These are phyloP conservation scores for Rutstroemia sp. DNA, from an alignment of 2,329 filamentous ascomycete species.

Conservation along the genomic window DNA sequence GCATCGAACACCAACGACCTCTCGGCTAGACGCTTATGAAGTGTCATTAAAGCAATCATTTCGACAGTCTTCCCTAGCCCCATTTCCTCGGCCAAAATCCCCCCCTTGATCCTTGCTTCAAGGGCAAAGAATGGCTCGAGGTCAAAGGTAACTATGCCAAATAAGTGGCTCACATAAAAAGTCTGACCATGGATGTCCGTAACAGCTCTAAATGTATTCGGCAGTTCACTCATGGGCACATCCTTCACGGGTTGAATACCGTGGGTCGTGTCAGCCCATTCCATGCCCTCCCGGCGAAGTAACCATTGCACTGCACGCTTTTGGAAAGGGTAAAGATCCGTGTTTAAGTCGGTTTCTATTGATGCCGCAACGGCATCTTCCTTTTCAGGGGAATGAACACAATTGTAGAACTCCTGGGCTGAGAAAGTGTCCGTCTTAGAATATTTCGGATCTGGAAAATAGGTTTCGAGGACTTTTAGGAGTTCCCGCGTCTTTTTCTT, in stretches of 20 bases:
- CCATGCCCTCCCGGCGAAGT: slow-evolving; percentile 55
- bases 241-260: neutral
- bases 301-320: slow-evolving; percentile 64
- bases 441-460: slow-evolving; percentile 23
- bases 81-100: slow-evolving; percentile 68
- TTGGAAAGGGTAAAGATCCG: slow-evolving; percentile 64
- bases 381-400: slow-evolving; percentile 53
- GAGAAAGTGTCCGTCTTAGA: slow-evolving; percentile 31
- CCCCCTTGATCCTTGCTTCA: slow-evolving; percentile 39
- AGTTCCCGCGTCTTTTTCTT: slow-evolving; percentile 16
- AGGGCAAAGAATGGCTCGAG: slow-evolving; percentile 35
- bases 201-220: slow-evolving; percentile 36
- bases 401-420: slow-evolving; percentile 59
- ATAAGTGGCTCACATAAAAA: slow-evolving; percentile 55
- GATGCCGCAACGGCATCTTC: slow-evolving; percentile 32
- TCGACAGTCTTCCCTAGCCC: slow-evolving; percentile 76
- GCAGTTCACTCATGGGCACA: slow-evolving; percentile 6
- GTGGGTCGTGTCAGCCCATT: slow-evolving; percentile 32
- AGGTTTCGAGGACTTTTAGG: slow-evolving; percentile 22
- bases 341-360: slow-evolving; percentile 38
- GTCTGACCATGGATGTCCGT: slow-evolving; percentile 39
- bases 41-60: slow-evolving; percentile 60
- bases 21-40: slow-evolving; percentile 42
- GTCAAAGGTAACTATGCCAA: slow-evolving; percentile 50
- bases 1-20: slow-evolving; percentile 28